phyloP scores from a whole-genome alignment of 352 stramenopile species.

The Blastocystis sp. region DNA sequence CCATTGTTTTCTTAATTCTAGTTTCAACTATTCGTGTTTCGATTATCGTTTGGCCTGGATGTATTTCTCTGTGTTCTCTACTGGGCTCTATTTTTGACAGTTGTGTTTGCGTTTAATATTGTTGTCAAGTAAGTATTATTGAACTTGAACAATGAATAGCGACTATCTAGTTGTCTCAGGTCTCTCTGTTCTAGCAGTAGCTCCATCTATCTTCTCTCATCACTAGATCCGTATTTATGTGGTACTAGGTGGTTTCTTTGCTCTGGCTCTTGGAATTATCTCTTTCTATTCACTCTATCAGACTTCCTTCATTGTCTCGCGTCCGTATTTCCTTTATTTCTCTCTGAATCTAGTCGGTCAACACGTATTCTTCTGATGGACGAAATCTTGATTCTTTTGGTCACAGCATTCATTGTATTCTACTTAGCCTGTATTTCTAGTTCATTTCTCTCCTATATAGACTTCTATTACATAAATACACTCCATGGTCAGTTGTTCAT shows the following conservation, averaged over 20 bases:
- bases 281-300: not conserved
- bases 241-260: not conserved
- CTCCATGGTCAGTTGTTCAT: not conserved
- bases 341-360: not conserved
- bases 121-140: not conserved
- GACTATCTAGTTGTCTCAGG: not conserved
- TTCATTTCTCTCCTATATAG: not conserved
- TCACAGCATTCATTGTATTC: not conserved
- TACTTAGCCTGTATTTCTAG: not conserved
- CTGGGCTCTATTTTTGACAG: not conserved
- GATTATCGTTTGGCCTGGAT: not conserved
- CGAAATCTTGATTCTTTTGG: not conserved
- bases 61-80: not conserved
- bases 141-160: not conserved
- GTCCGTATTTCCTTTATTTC: not conserved
- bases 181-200: not conserved
- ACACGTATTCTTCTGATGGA: not conserved
- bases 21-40: slow-evolving; percentile 29
- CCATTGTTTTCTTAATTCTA: not conserved
- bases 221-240: not conserved
- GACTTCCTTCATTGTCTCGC: slow-evolving; percentile 42
- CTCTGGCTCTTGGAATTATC: not conserved
- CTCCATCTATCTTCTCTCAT: not conserved
- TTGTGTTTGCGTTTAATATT: not conserved
- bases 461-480: slow-evolving; percentile 19